phyloP scores from a whole-genome alignment of 2,329 filamentous ascomycete species.

The Fusarium neocosmosporiellum region DNA sequence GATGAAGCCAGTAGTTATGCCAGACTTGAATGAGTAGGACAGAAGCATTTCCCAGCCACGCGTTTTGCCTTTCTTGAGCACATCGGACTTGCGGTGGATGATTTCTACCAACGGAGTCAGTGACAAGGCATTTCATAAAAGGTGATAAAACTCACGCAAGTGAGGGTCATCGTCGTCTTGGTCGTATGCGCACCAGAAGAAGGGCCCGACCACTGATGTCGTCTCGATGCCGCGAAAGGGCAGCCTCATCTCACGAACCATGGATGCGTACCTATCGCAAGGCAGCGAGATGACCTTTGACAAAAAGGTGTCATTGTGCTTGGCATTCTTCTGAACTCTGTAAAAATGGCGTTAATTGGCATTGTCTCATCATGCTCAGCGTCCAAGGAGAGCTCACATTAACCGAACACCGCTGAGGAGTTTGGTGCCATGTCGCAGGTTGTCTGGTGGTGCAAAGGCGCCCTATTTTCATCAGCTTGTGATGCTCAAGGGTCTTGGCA shows the following conservation, averaged over 20 bases:
- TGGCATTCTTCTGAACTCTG: constrained; percentile 67
- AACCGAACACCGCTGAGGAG: constrained; percentile 64
- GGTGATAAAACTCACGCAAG: constrained; percentile 58
- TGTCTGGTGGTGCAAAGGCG: constrained; percentile 60
- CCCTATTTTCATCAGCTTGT: constrained; percentile 53
- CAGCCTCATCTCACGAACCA: constrained; percentile 66
- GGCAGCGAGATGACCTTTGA: constrained; percentile 65
- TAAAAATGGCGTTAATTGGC: constrained; percentile 3
- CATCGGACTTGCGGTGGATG: constrained; percentile 73
- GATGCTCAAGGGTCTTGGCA: not conserved
- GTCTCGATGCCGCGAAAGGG: constrained; percentile 70
- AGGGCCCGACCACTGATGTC: constrained; percentile 69
- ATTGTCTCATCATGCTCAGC: not conserved
- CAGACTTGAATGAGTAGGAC: constrained; percentile 65
- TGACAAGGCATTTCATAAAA: not conserved
- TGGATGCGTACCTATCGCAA: constrained; percentile 62
- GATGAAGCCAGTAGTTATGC: constrained; percentile 69
- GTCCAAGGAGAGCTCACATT: constrained; percentile 57
- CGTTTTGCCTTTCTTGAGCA: constrained; percentile 71
- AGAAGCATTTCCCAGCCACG: constrained; percentile 74
- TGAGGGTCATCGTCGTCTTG: constrained; percentile 67
- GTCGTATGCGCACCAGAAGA: constrained; percentile 71
- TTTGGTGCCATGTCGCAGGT: constrained; percentile 55
- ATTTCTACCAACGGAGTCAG: constrained; percentile 57
- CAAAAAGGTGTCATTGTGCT: constrained; percentile 68